phyloP scores from a whole-genome alignment of 2,329 filamentous ascomycete genomes.

The Colletotrichum costaricense region DNA sequence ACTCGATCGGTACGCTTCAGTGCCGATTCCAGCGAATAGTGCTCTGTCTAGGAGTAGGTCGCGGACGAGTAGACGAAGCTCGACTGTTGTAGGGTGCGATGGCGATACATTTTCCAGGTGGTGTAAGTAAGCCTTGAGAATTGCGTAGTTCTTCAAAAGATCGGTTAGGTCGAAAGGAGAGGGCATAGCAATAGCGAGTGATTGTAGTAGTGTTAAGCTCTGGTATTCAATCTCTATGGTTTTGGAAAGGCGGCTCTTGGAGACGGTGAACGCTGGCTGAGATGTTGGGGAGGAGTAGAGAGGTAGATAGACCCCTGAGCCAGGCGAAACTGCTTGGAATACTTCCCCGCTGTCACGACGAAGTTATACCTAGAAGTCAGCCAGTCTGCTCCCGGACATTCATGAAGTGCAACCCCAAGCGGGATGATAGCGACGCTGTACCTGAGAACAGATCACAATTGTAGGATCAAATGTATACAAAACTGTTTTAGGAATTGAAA shows the following conservation, averaged over 20 bases:
- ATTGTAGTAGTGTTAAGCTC: slow-evolving; percentile 53
- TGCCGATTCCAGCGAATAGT: slow-evolving; percentile 42
- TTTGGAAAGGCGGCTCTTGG: slow-evolving; percentile 40
- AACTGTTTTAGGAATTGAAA: too few species aligned
- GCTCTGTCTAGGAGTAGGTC: slow-evolving; percentile 42
- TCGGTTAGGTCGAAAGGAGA: slow-evolving; percentile 39
- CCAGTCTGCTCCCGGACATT: not conserved
- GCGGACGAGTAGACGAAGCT: slow-evolving; percentile 42
- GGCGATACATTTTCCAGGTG: slow-evolving; percentile 24
- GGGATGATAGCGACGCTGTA: not conserved
- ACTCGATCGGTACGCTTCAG: slow-evolving; percentile 37
- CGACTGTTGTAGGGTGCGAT: slow-evolving; percentile 36
- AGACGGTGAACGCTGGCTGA: slow-evolving; percentile 41
- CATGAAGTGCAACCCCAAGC: too few species aligned
- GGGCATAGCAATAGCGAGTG: slow-evolving; percentile 52
- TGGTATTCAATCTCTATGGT: slow-evolving; percentile 39
- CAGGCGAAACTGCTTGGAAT: slow-evolving; percentile 42
- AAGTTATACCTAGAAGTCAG: not conserved
- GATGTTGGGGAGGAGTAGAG: slow-evolving; percentile 37
- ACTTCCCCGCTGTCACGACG: slow-evolving; percentile 38
- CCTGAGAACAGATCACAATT: too few species aligned
- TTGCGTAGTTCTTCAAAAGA: slow-evolving; percentile 40
- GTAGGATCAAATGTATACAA: not conserved
- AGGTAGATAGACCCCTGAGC: slow-evolving; percentile 40
- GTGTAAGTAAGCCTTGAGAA: slow-evolving; percentile 38